Base-by-base conservation (phyloP, 2,329 filamentous ascomycete genomes). In the Ceratocystis ficicola region DNA sequence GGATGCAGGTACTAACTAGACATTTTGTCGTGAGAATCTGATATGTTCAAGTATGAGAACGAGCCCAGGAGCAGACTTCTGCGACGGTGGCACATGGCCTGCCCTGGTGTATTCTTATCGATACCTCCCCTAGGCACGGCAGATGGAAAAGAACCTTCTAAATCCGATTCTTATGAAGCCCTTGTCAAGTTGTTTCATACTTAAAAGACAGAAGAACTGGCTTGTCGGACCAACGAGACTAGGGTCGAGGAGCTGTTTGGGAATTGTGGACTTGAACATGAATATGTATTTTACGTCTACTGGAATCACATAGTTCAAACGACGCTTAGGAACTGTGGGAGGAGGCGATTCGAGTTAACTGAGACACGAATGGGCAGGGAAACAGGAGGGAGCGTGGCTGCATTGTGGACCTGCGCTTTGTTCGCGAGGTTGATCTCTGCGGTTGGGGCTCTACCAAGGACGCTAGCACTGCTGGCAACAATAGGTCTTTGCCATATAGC, bases 171-270 rank as follows among this genome's bases (percentile, higher is more conserved):
- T 52, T 12, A 4, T 20, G 48, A 52, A 52, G 48, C 48, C 22
- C 48, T 20, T 30, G 55, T 17, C 30, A 25, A 10, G 7, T 17
- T 30, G 55, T 59, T 59, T 59, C 28, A 20, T 5, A n/a, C 17
- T 12, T 20, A 10, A 32, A 57, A 32, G 52, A 10, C 52, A 57
- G 25, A 25, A 28, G 25, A 57, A 20, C n/a, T 59, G 17, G 25
- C 15, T 36, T 32, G 3, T 32, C 12, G 17, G 12, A 1, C 12
- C 12, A 15, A 41, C 5, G 10, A 41, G 36, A 41, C n/a, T 28
- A 59, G 28, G 55, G 55, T 59, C 15, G 36, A 32, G 55, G 55
- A 15, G 55, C 30, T 59, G 55, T 59, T 59, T 59, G 12, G 30
- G 25, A 36, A n/a, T 59, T 32, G 7, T 12, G 52, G 8, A n/a